Conservation (phyloP, 2,329 filamentous ascomycete genomes). For the Myriangium duriaei region DNA sequence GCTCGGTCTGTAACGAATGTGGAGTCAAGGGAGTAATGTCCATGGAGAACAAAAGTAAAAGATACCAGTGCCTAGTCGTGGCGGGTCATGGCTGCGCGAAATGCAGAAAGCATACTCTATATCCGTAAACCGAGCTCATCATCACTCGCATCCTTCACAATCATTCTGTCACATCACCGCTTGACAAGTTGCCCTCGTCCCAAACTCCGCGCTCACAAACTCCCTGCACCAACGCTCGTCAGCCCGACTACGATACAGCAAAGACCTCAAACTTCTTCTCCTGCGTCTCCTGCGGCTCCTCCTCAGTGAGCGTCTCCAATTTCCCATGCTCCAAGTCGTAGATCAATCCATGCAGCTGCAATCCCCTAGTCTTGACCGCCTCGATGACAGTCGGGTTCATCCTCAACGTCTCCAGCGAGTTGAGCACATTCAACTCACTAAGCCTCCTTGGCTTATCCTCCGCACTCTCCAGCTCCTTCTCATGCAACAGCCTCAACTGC, state of each 20-base stretch:
- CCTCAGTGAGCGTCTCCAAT: slow-evolving; percentile 38
- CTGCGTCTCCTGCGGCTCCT: slow-evolving; percentile 19
- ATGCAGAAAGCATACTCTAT: too few relatives aligned
- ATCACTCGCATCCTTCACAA: too few relatives aligned
- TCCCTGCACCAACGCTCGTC: too few relatives aligned
- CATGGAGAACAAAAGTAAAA: too few relatives aligned
- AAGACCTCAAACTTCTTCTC: slow-evolving; percentile 14
- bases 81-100: too few relatives aligned
- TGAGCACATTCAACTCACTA: slow-evolving; percentile 64
- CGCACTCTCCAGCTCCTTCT: slow-evolving; percentile 36
- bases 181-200: too few relatives aligned
- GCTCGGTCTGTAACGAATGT: too few relatives aligned
- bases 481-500: slow-evolving; percentile 41
- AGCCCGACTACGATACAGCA: slow-evolving; percentile 5
- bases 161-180: too few relatives aligned
- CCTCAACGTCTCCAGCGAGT: slow-evolving; percentile 54
- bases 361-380: slow-evolving; percentile 55
- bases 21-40: too few relatives aligned
- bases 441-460: slow-evolving; percentile 47
- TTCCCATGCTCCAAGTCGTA: slow-evolving; percentile 53
- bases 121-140: too few relatives aligned
- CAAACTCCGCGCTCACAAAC: slow-evolving; percentile 2
- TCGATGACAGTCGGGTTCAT: slow-evolving; percentile 57
- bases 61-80: too few relatives aligned
- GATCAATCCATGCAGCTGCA: slow-evolving; percentile 66